Evolutionary conservation across 2,329 filamentous ascomycete species (phyloP), one percentile per base, ranked within the genome.

Genomic region (Penicillium sp.): DNA sequence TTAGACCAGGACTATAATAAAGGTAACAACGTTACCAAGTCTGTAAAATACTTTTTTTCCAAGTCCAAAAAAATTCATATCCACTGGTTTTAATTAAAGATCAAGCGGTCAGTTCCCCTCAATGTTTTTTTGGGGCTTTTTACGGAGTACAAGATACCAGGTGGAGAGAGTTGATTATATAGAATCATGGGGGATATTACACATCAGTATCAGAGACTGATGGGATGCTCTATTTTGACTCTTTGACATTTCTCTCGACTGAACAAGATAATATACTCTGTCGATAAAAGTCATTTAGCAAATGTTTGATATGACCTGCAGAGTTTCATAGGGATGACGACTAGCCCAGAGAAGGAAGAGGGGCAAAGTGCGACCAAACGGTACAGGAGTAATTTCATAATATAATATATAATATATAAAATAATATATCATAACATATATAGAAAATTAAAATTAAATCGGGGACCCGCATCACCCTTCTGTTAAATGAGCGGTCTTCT

Each of bases 381-480:
- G 43, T 43, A 19, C 30, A 7, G n/a, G 14, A 36, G 9, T 18
- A 13, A 38, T 18, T 32, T 26, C 23, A 34, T n/a, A 43, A 16
- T 1, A 7, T 3, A 19, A 13, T 10, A 43, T 7, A 47, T n/a
- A 36, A 16, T 18, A 16, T 16, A 16, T 5, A 18, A 18, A 36
- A 38, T 18, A 40, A 40, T 34, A 34, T n/a, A 43, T 29, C 2
- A 13, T 7, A 19, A 13, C 5, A 43, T 7, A 47, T n/a, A 32
- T n/a, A 4, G 10, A 10, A 18, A 18, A 36, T 27, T 29, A 44
- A 40, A 43, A 32, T 40, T 29, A 19, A 18, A 19, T n/a, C 36
- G 38, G 53, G 26, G 60, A 62, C 61, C 60, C 61, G 61, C 60
- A 53, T 60, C 61, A 59, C 58, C 61, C 61, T 63, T 53, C 46